phyloP scores from a whole-genome alignment of 163 green algal genomes.

The Volvox carteri region DNA sequence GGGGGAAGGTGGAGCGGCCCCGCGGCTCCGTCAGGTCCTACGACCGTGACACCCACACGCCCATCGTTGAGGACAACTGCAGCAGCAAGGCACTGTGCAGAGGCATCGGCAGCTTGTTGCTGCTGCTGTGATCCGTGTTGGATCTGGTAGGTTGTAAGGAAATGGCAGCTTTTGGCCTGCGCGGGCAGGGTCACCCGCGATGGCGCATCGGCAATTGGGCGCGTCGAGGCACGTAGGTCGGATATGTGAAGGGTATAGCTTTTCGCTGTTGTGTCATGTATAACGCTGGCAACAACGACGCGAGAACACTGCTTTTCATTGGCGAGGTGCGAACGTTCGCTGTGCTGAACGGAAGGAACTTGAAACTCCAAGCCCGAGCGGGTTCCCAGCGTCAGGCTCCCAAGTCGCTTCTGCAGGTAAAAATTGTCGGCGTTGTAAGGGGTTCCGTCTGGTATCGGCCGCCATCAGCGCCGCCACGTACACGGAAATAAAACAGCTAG shows the following conservation, averaged over 20 bases:
- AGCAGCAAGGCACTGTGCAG: background rate
- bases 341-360: constrained; percentile 21
- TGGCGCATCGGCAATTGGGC: constrained; percentile 7
- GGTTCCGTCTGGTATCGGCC: background rate
- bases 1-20: constrained; percentile 1
- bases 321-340: background rate
- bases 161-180: constrained; percentile 20
- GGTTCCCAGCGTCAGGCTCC: constrained; percentile 22
- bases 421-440: background rate
- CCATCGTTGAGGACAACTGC: constrained; percentile 34
- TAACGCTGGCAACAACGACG: constrained; percentile 2
- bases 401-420: constrained; percentile 29
- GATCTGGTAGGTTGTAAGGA: too few relatives aligned
- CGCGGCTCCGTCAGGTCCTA: background rate
- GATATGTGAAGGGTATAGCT: constrained; percentile 6
- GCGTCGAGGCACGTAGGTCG: background rate
- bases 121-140: background rate
- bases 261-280: constrained; percentile 1
- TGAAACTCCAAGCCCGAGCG: constrained; percentile 29
- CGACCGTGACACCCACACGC: background rate
- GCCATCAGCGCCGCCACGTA: constrained; percentile 30
- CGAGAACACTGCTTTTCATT: background rate
- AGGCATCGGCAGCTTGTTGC: background rate
- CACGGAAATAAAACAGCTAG: background rate
- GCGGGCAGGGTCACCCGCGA: background rate